Conservation (phyloP, 805 yeast genomes). For the Zygosaccharomyces pseudorouxii region DNA sequence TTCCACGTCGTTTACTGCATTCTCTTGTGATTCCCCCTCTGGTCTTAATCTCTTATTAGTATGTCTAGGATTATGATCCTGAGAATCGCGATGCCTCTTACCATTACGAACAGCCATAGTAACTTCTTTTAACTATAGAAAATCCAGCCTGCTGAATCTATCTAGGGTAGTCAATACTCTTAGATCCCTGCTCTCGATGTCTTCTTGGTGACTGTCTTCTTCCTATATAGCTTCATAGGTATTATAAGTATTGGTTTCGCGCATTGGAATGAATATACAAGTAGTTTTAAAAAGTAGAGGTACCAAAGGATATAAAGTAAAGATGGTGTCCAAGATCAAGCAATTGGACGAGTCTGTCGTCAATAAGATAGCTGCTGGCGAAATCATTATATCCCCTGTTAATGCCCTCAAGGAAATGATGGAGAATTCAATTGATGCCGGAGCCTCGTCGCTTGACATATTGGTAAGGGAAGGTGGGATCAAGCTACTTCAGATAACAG, state of each 20-base stretch:
- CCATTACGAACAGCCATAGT: background rate
- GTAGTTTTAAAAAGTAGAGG: background rate
- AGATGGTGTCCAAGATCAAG: conserved; percentile 27
- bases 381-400: conserved; percentile 87
- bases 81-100: conserved; percentile 9
- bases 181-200: background rate
- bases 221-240: background rate
- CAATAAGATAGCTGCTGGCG: conserved; percentile 95
- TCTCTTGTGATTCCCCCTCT: background rate
- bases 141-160: background rate
- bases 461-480: conserved; percentile 89
- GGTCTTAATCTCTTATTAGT: background rate
- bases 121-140: background rate
- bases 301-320: conserved; percentile 4
- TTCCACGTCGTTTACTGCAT: conserved; percentile 16
- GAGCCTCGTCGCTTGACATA: conserved; percentile 67
- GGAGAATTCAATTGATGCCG: conserved; percentile 90
- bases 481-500: conserved; percentile 79
- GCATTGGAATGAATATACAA: background rate
- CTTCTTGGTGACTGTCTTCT: background rate
- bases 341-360: conserved; percentile 68
- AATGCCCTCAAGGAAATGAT: conserved; percentile 90
- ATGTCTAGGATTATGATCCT: background rate
- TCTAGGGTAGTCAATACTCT: background rate
- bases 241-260: background rate